Conservation (phyloP, 2,329 filamentous ascomycete species). For the Penicillium concentricum region DNA sequence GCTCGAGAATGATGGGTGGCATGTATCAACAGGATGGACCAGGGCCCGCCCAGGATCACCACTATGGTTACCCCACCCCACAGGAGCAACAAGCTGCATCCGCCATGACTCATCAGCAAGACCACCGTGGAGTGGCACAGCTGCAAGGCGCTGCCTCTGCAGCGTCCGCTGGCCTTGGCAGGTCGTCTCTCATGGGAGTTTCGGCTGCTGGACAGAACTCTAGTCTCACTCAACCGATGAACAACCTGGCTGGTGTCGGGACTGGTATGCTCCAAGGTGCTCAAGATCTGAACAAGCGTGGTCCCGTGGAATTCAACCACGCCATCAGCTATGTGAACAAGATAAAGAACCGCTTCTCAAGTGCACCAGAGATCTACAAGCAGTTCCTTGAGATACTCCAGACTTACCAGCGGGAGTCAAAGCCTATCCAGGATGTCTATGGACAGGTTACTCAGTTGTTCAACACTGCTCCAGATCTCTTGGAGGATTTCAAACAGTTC, state of each 20-base stretch:
- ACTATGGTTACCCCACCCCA: conserved; percentile 44
- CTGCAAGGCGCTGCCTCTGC: conserved; percentile 64
- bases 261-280: conserved; percentile 57
- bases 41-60: conserved; percentile 43
- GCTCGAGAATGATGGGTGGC: conserved; percentile 37
- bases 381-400: conserved; percentile 97
- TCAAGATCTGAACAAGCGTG: conserved; percentile 73
- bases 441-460: conserved; percentile 94
- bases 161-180: conserved; percentile 51
- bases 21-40: conserved; percentile 40
- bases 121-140: conserved; percentile 65
- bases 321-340: conserved; percentile 99
- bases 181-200: conserved; percentile 52
- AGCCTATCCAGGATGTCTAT: conserved; percentile 98
- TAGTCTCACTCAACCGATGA: conserved; percentile 52
- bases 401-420: conserved; percentile 96
- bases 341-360: conserved; percentile 98
- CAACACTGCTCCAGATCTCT: conserved; percentile 84
- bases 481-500: conserved; percentile 99
- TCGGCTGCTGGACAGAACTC: conserved; percentile 46
- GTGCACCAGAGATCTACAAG: conserved; percentile 98
- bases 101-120: conserved; percentile 57
- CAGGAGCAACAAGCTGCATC: conserved; percentile 50
- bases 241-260: conserved; percentile 61
- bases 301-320: conserved; percentile 97